Percentiles rank a stretch among this genome's conserved stretches.
Evolutionary conservation across 208 protist genomes (phyloP).

Genomic region (Leishmania braziliensis): DNA sequence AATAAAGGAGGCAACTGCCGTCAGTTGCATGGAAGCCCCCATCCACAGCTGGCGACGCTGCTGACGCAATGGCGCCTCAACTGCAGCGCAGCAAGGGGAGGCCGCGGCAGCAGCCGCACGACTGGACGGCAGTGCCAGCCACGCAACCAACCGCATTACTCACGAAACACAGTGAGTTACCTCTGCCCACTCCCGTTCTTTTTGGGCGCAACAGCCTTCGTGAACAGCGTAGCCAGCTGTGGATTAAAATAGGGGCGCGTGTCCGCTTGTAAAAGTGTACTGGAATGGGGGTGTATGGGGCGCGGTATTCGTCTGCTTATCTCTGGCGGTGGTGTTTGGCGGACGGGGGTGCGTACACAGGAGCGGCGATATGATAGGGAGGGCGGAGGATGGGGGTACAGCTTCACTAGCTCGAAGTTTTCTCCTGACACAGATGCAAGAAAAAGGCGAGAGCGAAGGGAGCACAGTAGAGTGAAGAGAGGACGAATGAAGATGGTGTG

Average conservation of each 20-base stretch:
- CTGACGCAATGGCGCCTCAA: not conserved
- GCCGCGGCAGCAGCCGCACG: slow-evolving; percentile 1
- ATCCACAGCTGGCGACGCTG: not conserved
- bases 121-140: not conserved
- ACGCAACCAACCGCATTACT: slow-evolving; percentile 5
- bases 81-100: not conserved
- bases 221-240: not conserved
- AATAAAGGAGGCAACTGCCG: not conserved
- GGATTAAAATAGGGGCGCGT: not conserved
- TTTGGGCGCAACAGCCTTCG: too few species aligned
- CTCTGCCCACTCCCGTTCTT: not conserved
- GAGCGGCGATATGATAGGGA: not conserved
- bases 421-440: not conserved
- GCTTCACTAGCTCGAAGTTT: not conserved
- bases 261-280: not conserved
- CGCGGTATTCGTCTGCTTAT: not conserved
- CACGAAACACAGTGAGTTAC: not conserved
- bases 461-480: not conserved
- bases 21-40: not conserved
- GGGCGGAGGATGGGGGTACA: not conserved
- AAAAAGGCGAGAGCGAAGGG: not conserved
- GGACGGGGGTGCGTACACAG: not conserved
- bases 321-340: not conserved
- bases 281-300: not conserved
- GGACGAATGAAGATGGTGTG: not conserved